Evolutionary conservation across 2,329 filamentous ascomycete species (phyloP), one percentile per base, ranked within the genome.

Genomic region (Diplodia intermedia): DNA sequence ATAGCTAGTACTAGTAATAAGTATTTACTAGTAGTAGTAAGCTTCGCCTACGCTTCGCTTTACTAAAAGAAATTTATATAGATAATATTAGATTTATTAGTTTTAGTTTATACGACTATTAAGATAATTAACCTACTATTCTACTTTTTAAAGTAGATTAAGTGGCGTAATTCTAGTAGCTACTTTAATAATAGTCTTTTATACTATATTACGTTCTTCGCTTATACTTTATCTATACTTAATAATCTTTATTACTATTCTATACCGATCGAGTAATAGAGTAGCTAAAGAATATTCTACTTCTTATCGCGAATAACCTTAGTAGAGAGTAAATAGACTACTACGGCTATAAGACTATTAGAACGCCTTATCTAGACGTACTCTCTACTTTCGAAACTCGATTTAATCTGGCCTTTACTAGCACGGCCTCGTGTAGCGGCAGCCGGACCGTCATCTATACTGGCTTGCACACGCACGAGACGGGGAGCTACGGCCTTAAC

Each of bases 381-480:
- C 78, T 84, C 9, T 82, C 82, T 0, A 69, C 71, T 0, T 52
- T 77, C 50, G 80, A 79, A 20, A 76, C 76, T 0, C 69, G 69
- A 1, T 84, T 84, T 69, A 73, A 74, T n/a, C 72, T 75, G 15
- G 81, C 79, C 18, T 84, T 83, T 69, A 78, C 80, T 12, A 81
- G 78, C 69, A 83, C 81, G 2, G 83, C 83, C 0, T 85, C 82
- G 0, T 85, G 83, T 73, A 83, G 81, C 66, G 80, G 79, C 38
- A 83, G 80, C 70, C 79, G 82, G 6, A 81, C 82, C 0, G 79
- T 80, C 18, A 80, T 85, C 23, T 85, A 85, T 71, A 84, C 82
- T 0, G 83, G 83, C 3, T 74, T 84, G 0, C 83, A 85, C 65
- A 83, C 82, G 0, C 82, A 83, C 66, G 72, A 85, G 66, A 85